phyloP scores from a whole-genome alignment of 495 filamentous ascomycete species.

The Baudoinia panamericana region DNA sequence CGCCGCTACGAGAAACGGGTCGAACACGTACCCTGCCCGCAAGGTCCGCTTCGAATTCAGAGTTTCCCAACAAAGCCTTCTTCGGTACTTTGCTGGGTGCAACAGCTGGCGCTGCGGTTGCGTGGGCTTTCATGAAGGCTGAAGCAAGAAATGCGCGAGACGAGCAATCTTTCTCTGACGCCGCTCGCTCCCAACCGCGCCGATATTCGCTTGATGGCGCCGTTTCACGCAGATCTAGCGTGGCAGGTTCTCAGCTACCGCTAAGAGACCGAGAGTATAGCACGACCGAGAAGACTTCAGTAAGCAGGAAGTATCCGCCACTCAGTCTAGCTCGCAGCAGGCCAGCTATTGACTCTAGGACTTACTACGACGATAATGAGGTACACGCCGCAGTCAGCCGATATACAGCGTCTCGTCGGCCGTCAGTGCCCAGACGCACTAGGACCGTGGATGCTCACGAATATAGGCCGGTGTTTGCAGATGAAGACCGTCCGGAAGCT shows the following conservation, averaged over 20 bases:
- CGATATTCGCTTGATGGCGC: conserved; percentile 3
- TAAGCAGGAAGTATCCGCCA: conserved; percentile 15
- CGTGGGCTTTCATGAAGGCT: conserved; percentile 54
- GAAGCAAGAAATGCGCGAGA: conserved; percentile 34
- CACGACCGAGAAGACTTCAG: background rate
- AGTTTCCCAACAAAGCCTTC: conserved; percentile 43
- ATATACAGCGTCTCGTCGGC: conserved; percentile 13
- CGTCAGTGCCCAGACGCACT: conserved; percentile 9
- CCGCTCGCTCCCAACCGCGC: conserved; percentile 3
- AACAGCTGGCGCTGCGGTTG: conserved; percentile 58
- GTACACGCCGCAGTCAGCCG: conserved; percentile 18
- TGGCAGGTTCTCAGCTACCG: conserved; percentile 9
- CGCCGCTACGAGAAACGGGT: conserved; percentile 1
- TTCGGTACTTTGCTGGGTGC: conserved; percentile 67
- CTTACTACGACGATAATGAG: conserved; percentile 15
- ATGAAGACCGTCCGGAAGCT: background rate
- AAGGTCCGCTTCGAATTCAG: conserved; percentile 26
- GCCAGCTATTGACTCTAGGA: conserved; percentile 11
- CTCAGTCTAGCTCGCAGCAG: conserved; percentile 10
- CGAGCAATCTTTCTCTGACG: conserved; percentile 17
- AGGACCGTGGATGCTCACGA: conserved; percentile 14
- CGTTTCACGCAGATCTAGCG: conserved; percentile 22
- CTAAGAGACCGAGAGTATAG: conserved; percentile 16
- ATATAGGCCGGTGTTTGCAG: conserved; percentile 1
- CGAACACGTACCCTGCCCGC: conserved; percentile 21